Base-by-base conservation (phyloP, 2,329 filamentous ascomycete species). In the Trichoderma sp. region DNA sequence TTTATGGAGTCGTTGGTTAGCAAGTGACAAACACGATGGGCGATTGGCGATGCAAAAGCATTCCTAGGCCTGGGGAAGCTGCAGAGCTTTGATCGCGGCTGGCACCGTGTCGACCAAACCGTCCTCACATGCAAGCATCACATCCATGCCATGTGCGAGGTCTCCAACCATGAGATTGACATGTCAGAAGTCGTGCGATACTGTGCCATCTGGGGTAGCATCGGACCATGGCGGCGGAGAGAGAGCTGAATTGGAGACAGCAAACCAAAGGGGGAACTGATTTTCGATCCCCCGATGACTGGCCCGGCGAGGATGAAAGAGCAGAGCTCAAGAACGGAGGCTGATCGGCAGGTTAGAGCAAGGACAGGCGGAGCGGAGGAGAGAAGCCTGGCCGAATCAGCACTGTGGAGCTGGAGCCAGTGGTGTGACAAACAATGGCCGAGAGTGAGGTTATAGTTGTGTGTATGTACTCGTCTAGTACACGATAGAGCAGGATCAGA, bases 81-180 rank as follows among this genome's bases (percentile, higher is more conserved):
- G 51, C 19, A 63, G 43, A 50, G 52, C 51, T 50, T 54, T 28
- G 52, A 21, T 19, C 41, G 44, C 28, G 4, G 30, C 19, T 41
- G 21, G 61, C 24, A 57, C 52, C 30, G 61, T 64, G 61, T 43
- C 48, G 26, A 43, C 19, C 44, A 17, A 39, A 41, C 58, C 45
- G 48, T 47, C 34, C 34, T 14, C 10, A 39, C 10, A 59, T 61
- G 43, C 57, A 45, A n/a, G 43, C 24, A 60, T 28, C 17, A 28
- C 26, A 60, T 63, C 43, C 51, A 57, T 43, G 61, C 61, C 61
- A 57, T 64, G 61, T 64, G 61, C 61, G 19, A 21, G 34, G 59
- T 45, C 50, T 55, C 43, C 60, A 63, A 57, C 30, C 45, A 41
- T 45, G 34, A 56, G 15, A 28, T 56, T 41, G 51, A 57, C 12